A percentile compares a stretch with the other conserved stretches of the same genome.
Conservation (phyloP, 2,329 filamentous ascomycete genomes). For the Fusarium scirpi region DNA sequence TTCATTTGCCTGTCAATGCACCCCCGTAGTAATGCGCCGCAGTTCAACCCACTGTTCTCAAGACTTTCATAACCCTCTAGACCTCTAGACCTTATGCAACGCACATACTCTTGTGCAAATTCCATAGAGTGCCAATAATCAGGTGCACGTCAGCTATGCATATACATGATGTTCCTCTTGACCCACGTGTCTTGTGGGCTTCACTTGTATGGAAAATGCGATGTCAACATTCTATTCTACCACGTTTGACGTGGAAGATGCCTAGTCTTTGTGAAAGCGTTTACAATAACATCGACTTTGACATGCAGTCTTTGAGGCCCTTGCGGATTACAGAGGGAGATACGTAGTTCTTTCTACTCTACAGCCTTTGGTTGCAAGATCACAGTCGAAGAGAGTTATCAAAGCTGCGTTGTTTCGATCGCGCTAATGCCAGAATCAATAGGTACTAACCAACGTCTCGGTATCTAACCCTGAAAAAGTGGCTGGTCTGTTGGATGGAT, state of each 20-base stretch:
- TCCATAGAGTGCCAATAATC: not conserved
- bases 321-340: not conserved
- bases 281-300: not conserved
- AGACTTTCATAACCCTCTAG: slow-evolving; percentile 18
- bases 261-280: slow-evolving; percentile 1
- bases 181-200: slow-evolving; percentile 33
- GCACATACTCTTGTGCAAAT: not conserved
- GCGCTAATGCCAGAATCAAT: slow-evolving; percentile 18
- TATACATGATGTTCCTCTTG: slow-evolving; percentile 8
- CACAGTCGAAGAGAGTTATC: slow-evolving; percentile 5
- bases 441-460: slow-evolving; percentile 21
- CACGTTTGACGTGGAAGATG: not conserved
- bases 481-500: not conserved
- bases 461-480: slow-evolving; percentile 14
- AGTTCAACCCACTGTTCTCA: not conserved
- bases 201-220: slow-evolving; percentile 14
- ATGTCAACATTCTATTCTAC: slow-evolving; percentile 14
- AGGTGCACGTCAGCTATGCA: slow-evolving; percentile 28
- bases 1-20: slow-evolving; percentile 41
- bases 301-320: not conserved
- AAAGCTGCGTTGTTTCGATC: slow-evolving; percentile 26
- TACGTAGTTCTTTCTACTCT: not conserved
- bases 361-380: not conserved
- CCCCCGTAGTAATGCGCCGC: slow-evolving; percentile 3
- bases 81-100: slow-evolving; percentile 15